These are phyloP conservation scores for Talaromyces sp. DNA, from an alignment of 2,329 filamentous ascomycete genomes.

Conservation along the genomic window DNA sequence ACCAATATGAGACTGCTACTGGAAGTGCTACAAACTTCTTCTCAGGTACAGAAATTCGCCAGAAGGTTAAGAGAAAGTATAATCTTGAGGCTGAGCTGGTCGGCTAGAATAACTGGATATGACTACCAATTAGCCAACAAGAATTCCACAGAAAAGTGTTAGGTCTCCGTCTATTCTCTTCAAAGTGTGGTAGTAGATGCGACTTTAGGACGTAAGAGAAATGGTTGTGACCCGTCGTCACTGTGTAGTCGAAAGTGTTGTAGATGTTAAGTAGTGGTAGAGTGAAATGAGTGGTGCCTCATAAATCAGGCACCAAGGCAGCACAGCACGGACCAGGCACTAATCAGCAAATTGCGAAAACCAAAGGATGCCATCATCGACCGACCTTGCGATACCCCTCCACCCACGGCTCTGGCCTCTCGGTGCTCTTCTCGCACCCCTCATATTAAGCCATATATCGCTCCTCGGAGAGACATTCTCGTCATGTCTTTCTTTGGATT, in stretches of 20 bases:
- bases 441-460: constrained; percentile 18
- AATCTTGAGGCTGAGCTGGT: background rate
- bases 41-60: background rate
- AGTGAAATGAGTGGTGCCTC: background rate
- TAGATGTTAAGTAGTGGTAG: background rate
- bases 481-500: constrained; percentile 91
- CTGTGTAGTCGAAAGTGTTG: background rate
- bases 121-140: too few species aligned
- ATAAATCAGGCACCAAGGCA: constrained; percentile 4
- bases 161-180: background rate
- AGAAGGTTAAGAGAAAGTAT: background rate
- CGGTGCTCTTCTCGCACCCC: constrained; percentile 17
- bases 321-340: background rate
- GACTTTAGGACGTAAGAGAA: background rate
- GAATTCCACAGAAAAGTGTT: background rate
- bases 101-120: background rate
- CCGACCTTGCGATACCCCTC: constrained; percentile 2
- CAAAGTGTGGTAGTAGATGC: background rate
- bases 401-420: constrained; percentile 10
- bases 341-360: constrained; percentile 8
- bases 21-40: background rate
- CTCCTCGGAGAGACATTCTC: constrained; percentile 20
- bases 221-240: background rate
- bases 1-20: background rate
- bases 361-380: constrained; percentile 4